Evolutionary conservation across 2,329 filamentous ascomycete genomes (phyloP), one percentile per base, ranked within the genome.

Genomic region (Sclerotinia trifoliorum): DNA sequence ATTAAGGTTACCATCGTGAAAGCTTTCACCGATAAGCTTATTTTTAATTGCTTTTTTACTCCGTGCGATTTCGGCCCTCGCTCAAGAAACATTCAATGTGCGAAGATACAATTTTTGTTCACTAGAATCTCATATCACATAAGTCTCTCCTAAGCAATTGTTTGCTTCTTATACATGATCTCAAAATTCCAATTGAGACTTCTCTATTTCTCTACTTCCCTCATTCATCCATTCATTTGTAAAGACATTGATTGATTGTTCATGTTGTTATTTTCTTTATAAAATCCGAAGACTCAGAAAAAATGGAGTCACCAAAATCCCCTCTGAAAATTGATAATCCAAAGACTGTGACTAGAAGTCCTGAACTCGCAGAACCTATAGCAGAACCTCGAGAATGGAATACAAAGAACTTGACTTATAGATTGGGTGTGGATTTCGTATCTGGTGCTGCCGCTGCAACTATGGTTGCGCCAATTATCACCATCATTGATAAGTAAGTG

Each of bases 401-500:
- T 78, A 94, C 91, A 32, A 85, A 87, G 72, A 89, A 91, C 73
- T 79, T 96, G 67, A 85, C 85, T 19, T 78, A 84, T 72, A 85
- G 93, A 65, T 76, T 96, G 17, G 86, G 83, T 55, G 85, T 88
- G 21, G 93, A 97, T 80, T 79, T 86, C 29, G 78, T 85, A 56
- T 89, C 90, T 74, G 93, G 92, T 1, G 84, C 86, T 2, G 85
- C 86, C 57, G 92, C 93, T 15, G 92, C 90, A 2, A 85, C 85
- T 8, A 81, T 95, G 70, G 90, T 97, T 60, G 92, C 93, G 66
- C 93, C 94, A 1, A 78, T 96, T 51, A 94, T 97, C 71, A 91
- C 90, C 49, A 90, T 95, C 72, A 95, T 97, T 79, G 93, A 97
- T 79, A 88, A 90, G 91, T 94, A 81, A 70, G 81, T 75, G 26